Percentiles rank a stretch among this genome's conserved stretches.
Evolutionary conservation across 805 yeast genomes (phyloP).

Genomic region (Candida ovalis): DNA sequence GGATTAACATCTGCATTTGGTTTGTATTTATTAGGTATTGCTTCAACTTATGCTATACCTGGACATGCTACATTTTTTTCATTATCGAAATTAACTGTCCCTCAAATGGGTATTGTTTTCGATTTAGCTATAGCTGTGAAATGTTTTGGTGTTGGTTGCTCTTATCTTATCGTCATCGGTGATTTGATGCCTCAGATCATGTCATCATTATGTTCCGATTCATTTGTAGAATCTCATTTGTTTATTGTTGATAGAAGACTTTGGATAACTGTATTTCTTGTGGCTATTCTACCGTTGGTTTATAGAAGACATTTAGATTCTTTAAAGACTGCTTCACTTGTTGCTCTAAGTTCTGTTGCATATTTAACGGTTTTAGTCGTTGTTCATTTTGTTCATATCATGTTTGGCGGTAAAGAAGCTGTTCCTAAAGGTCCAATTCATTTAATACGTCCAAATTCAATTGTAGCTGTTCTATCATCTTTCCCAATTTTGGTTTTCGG

Average conservation of each 20-base stretch:
- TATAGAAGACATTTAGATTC: conserved; percentile 76
- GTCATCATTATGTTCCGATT: conserved; percentile 24
- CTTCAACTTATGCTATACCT: conserved; percentile 49
- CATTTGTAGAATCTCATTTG: conserved; percentile 14
- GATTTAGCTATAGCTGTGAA: conserved; percentile 68
- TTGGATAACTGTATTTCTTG: conserved; percentile 61
- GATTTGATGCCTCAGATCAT: conserved; percentile 64
- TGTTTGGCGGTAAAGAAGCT: conserved; percentile 53
- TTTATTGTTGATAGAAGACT: conserved; percentile 42
- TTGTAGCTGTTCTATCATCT: conserved; percentile 55
- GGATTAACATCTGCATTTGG: conserved; percentile 54
- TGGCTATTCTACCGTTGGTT: conserved; percentile 56
- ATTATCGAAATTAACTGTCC: conserved; percentile 56
- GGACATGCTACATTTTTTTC: conserved; percentile 68
- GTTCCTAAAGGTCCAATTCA: conserved; percentile 49
- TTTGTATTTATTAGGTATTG: conserved; percentile 56
- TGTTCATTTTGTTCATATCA: conserved; percentile 61
- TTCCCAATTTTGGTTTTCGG: conserved; percentile 94
- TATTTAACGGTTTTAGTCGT: conserved; percentile 73
- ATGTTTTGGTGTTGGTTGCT: conserved; percentile 68
- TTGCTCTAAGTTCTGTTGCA: conserved; percentile 77
- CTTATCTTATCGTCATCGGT: conserved; percentile 67
- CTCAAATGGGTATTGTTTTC: conserved; percentile 55
- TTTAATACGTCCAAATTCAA: conserved; percentile 42
- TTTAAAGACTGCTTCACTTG: conserved; percentile 76